A percentile compares a stretch with the other conserved stretches of the same genome.
phyloP scores from a whole-genome alignment of 2,329 filamentous ascomycete species.

The Talaromyces sp. region DNA sequence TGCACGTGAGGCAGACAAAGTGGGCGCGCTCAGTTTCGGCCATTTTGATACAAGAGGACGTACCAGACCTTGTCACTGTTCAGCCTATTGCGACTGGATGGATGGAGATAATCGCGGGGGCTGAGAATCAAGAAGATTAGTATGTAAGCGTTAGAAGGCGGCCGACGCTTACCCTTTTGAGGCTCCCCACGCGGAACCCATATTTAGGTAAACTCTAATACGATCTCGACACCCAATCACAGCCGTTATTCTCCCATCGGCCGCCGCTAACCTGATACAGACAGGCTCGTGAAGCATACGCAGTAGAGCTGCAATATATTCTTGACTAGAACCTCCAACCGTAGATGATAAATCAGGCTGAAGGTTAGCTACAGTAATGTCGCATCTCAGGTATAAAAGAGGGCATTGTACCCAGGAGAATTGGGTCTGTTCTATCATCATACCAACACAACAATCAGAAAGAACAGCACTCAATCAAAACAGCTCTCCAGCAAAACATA shows the following conservation, averaged over 20 bases:
- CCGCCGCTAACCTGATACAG: constrained; percentile 12
- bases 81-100: background rate
- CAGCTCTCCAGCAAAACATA: background rate
- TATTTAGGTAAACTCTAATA: background rate
- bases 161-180: constrained; percentile 13
- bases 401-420: background rate
- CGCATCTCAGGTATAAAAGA: constrained; percentile 1
- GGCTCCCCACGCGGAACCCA: background rate
- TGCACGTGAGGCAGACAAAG: constrained; percentile 14
- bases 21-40: constrained; percentile 6
- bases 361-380: background rate
- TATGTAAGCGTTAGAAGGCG: background rate
- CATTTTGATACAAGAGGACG: background rate
- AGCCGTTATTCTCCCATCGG: background rate
- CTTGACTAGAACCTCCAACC: background rate
- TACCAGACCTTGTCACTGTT: background rate
- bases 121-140: background rate
- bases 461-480: background rate
- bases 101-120: background rate
- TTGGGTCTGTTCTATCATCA: background rate
- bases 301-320: background rate
- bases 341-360: background rate
- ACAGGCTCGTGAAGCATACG: background rate
- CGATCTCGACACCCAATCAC: background rate
- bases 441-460: background rate